Conservation (phyloP, 164 flowering plant species). For the Aristolochia fimbriata region DNA sequence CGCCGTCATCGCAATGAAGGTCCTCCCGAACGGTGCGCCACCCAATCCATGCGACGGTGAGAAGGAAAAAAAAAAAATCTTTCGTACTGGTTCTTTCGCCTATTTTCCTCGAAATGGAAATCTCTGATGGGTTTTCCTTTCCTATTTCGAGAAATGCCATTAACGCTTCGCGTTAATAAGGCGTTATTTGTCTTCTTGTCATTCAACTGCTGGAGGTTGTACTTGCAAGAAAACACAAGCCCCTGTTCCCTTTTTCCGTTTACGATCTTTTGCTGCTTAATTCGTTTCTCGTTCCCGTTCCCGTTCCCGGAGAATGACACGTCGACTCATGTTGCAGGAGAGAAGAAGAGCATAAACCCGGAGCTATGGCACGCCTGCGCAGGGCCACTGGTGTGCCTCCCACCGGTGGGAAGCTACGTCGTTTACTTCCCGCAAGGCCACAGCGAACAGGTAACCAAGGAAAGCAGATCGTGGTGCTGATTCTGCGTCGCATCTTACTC, state of each 20-base stretch:
- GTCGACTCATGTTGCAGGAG: slow-evolving; percentile 27
- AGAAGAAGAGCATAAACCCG: slow-evolving; percentile 72
- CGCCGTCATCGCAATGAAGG: slow-evolving; percentile 34
- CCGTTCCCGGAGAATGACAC: slow-evolving; percentile 4
- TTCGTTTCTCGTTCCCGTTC: background rate
- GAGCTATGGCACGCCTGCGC: slow-evolving; percentile 98
- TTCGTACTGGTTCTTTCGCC: background rate
- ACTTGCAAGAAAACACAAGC: too few species aligned
- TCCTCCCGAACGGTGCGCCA: slow-evolving; percentile 27
- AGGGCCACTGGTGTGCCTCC: slow-evolving; percentile 75
- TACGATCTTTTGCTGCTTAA: background rate
- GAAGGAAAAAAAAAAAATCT: background rate
- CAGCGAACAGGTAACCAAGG: slow-evolving; percentile 63
- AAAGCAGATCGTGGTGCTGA: background rate
- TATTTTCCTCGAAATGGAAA: background rate
- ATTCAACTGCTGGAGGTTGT: too few species aligned
- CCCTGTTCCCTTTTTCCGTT: slow-evolving; percentile 1
- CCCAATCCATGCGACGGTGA: slow-evolving; percentile 39
- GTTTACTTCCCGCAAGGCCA: slow-evolving; percentile 93
- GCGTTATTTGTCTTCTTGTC: too few species aligned
- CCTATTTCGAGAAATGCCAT: slow-evolving; percentile 1
- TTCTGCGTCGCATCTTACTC: background rate
- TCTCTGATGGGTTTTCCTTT: background rate
- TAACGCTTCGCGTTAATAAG: background rate
- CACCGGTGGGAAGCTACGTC: slow-evolving; percentile 74